These are phyloP conservation scores for Schrenkiella parvula DNA, from an alignment of 345 rosid species.

Conservation along the genomic window DNA sequence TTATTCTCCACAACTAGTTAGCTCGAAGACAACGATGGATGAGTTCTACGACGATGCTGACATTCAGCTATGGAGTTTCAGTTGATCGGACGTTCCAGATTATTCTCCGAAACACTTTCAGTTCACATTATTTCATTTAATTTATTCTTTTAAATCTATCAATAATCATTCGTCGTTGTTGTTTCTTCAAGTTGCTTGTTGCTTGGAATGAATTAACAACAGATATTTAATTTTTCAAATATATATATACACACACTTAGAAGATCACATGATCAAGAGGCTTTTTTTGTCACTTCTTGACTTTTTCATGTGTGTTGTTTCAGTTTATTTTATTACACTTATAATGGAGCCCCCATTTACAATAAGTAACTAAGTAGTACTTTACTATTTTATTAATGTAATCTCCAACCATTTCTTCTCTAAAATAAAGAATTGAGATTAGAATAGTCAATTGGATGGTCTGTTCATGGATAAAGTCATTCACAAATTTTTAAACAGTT, in stretches of 20 bases:
- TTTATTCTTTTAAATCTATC: constrained; percentile 17
- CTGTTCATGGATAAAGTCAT: too few relatives aligned
- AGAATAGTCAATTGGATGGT: too few relatives aligned
- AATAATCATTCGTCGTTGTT: not conserved
- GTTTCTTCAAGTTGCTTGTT: constrained; percentile 10
- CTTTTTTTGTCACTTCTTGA: constrained; percentile 13
- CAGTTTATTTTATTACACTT: not conserved
- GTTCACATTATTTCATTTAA: constrained; percentile 19
- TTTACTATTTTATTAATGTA: not conserved
- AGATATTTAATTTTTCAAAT: not conserved
- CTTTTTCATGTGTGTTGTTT: constrained; percentile 9
- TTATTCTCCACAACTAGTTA: constrained; percentile 17
- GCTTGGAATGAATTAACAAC: not conserved
- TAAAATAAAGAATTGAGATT: not conserved
- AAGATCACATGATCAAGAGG: constrained; percentile 10
- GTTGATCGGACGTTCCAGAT: constrained; percentile 22
- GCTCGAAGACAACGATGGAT: constrained; percentile 23
- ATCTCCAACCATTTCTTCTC: not conserved
- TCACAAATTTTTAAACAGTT: too few relatives aligned
- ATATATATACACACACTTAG: not conserved
- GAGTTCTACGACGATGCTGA: constrained; percentile 29
- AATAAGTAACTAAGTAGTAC: not conserved
- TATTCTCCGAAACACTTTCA: not conserved
- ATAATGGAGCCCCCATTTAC: not conserved
- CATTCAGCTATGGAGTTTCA: constrained; percentile 32